These are phyloP conservation scores for Nakazawaea wickerhamii DNA, from an alignment of 805 yeast species.

Conservation along the genomic window DNA sequence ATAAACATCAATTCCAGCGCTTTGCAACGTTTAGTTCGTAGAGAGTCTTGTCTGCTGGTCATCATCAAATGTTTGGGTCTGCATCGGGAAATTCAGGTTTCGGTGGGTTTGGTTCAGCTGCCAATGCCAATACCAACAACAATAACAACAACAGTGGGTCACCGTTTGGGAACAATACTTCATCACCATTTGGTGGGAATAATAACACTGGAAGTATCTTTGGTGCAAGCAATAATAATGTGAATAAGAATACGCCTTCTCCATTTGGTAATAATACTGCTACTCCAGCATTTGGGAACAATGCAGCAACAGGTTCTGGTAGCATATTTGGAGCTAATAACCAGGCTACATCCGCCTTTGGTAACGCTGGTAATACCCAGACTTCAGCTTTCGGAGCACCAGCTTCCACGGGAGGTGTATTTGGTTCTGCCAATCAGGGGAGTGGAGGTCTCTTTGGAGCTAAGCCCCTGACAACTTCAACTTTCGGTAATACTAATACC, in stretches of 20 bases:
- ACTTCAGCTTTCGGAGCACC: conserved; percentile 13
- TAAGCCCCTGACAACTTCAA: conserved; percentile 16
- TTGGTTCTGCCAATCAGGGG: conserved; percentile 22
- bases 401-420: conserved; percentile 12
- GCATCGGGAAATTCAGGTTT: conserved; percentile 11
- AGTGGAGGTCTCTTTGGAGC: conserved; percentile 20
- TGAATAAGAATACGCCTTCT: conserved; percentile 9
- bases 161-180: conserved; percentile 28
- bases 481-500: conserved; percentile 19
- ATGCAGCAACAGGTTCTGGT: conserved; percentile 13
- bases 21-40: background rate
- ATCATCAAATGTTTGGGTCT: conserved; percentile 39
- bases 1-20: no score
- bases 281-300: conserved; percentile 35
- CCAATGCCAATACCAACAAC: conserved; percentile 19
- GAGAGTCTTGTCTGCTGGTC: background rate
- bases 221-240: conserved; percentile 18
- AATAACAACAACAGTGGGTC: conserved; percentile 25
- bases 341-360: conserved; percentile 36
- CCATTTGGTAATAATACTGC: conserved; percentile 22
- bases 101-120: conserved; percentile 18
- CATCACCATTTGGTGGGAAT: conserved; percentile 25
- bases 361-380: conserved; percentile 16
- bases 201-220: conserved; percentile 23
- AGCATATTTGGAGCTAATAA: conserved; percentile 25